phyloP scores from a whole-genome alignment of 176 grass and related monocot species.

The Lolium multiflorum region DNA sequence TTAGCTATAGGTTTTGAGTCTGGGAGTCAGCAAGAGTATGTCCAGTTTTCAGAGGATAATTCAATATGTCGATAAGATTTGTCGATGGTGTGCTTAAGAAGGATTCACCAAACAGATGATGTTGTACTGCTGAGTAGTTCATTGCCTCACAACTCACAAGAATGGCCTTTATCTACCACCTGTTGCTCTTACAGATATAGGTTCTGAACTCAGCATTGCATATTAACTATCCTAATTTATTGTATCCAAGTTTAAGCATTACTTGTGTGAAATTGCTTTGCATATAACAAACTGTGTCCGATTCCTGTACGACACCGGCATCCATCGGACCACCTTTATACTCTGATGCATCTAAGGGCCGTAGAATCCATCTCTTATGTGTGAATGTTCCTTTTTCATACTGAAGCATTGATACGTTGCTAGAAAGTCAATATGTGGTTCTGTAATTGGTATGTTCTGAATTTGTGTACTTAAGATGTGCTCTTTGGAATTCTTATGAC shows the following conservation, averaged over 20 bases:
- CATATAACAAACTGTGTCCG: too few species aligned
- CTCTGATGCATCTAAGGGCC: too few species aligned
- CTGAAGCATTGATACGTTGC: neutral
- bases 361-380: too few species aligned
- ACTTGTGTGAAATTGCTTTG: too few species aligned
- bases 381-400: neutral
- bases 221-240: neutral
- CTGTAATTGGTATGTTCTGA: neutral
- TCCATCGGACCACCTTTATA: too few species aligned
- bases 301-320: too few species aligned
- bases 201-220: neutral
- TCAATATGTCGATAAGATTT: neutral
- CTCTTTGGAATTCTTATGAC: neutral
- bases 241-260: neutral
- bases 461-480: neutral
- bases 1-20: neutral
- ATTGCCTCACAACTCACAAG: too few species aligned
- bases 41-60: slow-evolving; percentile 9
- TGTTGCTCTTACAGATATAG: neutral
- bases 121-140: too few species aligned
- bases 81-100: neutral
- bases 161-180: neutral
- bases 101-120: neutral
- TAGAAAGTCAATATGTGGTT: neutral
- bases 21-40: neutral